These are phyloP conservation scores for Lactarius deliciosus DNA, from an alignment of 768 basidiomycete species.

Conservation along the genomic window DNA sequence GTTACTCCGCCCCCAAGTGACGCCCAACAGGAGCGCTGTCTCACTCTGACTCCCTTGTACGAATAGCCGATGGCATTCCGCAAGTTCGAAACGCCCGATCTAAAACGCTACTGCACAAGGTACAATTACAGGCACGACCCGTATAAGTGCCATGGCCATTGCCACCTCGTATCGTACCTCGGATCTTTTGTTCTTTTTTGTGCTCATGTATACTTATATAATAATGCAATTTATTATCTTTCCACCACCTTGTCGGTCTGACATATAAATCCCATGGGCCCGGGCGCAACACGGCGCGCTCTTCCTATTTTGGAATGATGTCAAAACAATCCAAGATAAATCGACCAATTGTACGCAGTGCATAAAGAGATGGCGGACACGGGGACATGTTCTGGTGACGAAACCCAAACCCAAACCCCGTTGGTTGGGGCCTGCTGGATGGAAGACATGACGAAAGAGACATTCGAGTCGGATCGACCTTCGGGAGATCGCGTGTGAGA, in stretches of 20 bases:
- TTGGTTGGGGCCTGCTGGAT: background rate
- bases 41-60: slow-evolving; percentile 11
- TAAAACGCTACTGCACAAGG: slow-evolving; percentile 12
- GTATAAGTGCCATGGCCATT: background rate
- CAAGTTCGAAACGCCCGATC: slow-evolving; percentile 9
- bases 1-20: background rate
- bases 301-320: background rate
- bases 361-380: background rate
- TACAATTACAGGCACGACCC: slow-evolving; percentile 9
- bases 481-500: slow-evolving; percentile 2
- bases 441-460: background rate
- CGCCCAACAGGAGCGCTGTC: slow-evolving; percentile 6
- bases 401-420: background rate
- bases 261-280: slow-evolving; percentile 4
- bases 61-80: background rate
- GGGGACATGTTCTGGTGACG: background rate
- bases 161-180: slow-evolving; percentile 1
- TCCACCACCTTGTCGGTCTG: background rate
- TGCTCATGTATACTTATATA: slow-evolving; percentile 10
- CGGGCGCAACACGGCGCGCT: background rate
- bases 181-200: slow-evolving; percentile 26
- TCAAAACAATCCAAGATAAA: background rate
- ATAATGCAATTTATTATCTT: slow-evolving; percentile 3
- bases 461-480: background rate
- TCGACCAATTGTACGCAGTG: background rate